Evolutionary conservation across 2,329 filamentous ascomycete species (phyloP).

Genomic region (Seiridium unicorne): DNA sequence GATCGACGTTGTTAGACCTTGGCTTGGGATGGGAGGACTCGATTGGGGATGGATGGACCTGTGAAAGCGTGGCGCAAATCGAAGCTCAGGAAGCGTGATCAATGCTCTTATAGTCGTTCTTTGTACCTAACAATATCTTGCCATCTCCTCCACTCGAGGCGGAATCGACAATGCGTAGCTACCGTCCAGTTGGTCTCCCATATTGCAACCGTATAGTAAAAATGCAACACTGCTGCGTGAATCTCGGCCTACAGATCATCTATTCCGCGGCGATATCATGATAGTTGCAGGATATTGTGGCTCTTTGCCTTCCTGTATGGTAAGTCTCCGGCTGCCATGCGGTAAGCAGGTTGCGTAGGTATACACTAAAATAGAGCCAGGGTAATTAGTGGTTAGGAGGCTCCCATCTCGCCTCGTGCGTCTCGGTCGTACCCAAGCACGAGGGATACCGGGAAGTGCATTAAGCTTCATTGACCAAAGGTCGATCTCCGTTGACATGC

Average conservation of each 20-base stretch:
- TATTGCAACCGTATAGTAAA: not conserved
- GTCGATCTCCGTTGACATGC: not conserved
- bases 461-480: not conserved
- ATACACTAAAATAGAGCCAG: not conserved
- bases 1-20: not conserved
- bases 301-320: constrained; percentile 7
- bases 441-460: not conserved
- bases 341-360: not conserved
- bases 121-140: not conserved
- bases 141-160: not conserved
- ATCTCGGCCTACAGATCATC: not conserved
- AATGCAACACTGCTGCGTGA: not conserved
- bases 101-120: not conserved
- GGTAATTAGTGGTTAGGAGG: not conserved
- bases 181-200: not conserved
- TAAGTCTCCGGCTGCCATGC: not conserved
- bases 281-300: not conserved
- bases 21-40: not conserved
- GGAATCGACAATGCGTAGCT: not conserved
- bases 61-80: not conserved
- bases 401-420: not conserved
- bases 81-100: not conserved
- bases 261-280: too few species aligned
- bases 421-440: not conserved
- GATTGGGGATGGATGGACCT: not conserved